Conservation (phyloP, 2,329 filamentous ascomycete genomes). For the Hypoxylon sp. region DNA sequence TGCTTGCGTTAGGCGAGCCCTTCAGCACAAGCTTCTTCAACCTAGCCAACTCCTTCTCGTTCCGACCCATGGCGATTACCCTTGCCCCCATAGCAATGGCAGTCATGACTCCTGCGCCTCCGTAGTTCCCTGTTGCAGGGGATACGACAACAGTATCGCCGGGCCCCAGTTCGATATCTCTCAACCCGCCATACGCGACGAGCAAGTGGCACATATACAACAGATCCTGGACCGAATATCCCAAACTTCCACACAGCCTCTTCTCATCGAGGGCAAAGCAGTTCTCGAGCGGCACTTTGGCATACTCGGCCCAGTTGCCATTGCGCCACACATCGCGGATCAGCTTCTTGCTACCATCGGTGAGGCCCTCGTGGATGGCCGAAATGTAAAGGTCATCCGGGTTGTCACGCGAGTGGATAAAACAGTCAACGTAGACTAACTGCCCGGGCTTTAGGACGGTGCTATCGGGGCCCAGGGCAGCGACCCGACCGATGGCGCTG, state of each 20-base stretch:
- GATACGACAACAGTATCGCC: slow-evolving; percentile 61
- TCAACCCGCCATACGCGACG: slow-evolving; percentile 61
- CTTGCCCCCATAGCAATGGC: slow-evolving; percentile 63
- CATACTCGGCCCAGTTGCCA: slow-evolving; percentile 53
- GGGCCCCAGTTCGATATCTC: slow-evolving; percentile 56
- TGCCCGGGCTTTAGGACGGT: slow-evolving; percentile 49
- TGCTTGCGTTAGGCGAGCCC: slow-evolving; percentile 38
- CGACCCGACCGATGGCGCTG: slow-evolving; percentile 53
- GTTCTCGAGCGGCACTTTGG: slow-evolving; percentile 55
- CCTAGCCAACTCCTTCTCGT: slow-evolving; percentile 52
- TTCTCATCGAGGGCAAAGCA: slow-evolving; percentile 52
- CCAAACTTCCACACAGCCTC: slow-evolving; percentile 48
- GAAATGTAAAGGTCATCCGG: slow-evolving; percentile 46
- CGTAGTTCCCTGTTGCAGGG: slow-evolving; percentile 62
- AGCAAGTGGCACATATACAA: slow-evolving; percentile 52
- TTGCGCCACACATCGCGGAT: slow-evolving; percentile 52
- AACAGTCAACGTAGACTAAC: slow-evolving; percentile 53
- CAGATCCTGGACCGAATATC: slow-evolving; percentile 57
- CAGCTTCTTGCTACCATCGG: slow-evolving; percentile 46
- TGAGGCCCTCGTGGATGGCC: slow-evolving; percentile 50
- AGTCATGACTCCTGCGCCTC: slow-evolving; percentile 59
- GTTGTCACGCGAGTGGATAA: slow-evolving; percentile 54
- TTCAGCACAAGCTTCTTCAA: slow-evolving; percentile 49
- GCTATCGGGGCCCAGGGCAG: slow-evolving; percentile 51
- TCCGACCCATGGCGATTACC: slow-evolving; percentile 64